phyloP scores from a whole-genome alignment of 2,329 filamentous ascomycete species.

The Trichophyton rubrum region DNA sequence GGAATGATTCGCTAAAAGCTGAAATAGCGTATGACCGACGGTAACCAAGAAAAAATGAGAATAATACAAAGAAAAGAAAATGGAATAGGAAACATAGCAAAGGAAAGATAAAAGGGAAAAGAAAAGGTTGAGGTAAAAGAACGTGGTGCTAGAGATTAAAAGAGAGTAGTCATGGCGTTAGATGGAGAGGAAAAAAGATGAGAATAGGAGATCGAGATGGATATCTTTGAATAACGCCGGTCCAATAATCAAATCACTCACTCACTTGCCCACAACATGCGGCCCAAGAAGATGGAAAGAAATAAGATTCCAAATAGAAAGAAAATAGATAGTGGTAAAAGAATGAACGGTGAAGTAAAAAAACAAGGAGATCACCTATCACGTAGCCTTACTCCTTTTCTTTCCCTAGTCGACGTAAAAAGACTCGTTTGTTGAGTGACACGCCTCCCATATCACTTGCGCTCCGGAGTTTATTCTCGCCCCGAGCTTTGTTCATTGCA shows the following conservation, averaged over 20 bases:
- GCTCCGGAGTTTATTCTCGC: slow-evolving; percentile 18
- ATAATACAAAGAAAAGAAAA: too few species aligned
- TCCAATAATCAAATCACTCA: neutral
- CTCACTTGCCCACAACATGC: neutral
- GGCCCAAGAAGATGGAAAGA: neutral
- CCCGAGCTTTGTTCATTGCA: neutral
- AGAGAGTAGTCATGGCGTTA: slow-evolving; percentile 1
- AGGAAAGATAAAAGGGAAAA: neutral
- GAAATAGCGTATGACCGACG: neutral
- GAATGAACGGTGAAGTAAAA: neutral
- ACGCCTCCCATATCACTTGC: slow-evolving; percentile 29
- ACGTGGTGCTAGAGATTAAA: neutral
- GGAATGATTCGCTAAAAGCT: neutral
- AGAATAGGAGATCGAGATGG: neutral
- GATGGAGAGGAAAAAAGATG: neutral
- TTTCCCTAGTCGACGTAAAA: slow-evolving; percentile 24
- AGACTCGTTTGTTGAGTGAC: slow-evolving; percentile 26
- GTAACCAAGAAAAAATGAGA: neutral
- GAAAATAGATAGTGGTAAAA: neutral
- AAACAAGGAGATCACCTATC: neutral
- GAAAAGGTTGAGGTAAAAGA: neutral
- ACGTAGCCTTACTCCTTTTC: slow-evolving; percentile 1
- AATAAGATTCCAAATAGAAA: neutral
- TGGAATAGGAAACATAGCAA: too few species aligned
- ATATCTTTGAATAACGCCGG: slow-evolving; percentile 1